Evolutionary conservation across 306 rosid species (phyloP), one percentile per base, ranked within the genome.

Genomic region (Biancaea sappan): DNA sequence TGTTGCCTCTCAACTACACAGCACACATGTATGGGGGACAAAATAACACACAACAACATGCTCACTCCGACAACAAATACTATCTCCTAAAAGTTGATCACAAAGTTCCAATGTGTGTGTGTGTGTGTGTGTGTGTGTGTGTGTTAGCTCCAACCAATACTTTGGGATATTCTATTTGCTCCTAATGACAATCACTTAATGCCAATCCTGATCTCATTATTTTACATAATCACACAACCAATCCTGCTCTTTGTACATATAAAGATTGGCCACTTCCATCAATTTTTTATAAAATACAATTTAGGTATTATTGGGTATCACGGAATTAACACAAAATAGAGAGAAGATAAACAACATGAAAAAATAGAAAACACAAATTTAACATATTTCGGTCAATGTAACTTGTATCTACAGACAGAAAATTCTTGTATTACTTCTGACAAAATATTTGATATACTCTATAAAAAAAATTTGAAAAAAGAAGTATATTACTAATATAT

Each of bases 11-110:
- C 34, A 68, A 46, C 72, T 18, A 73, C 76, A 72, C 75, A 70
- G 47, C 80, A 66, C 81, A 79, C 74, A 77, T 76, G 77, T 21
- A 72, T 72, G 63, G 68, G 66, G 75, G 66, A 46, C 84, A 7
- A 15, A 8, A 0, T 1, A 32, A 26, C 35, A 25, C 71, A 66
- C 44, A 46, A 19, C 48, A 16, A 44, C 29, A 26, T 77, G 61
- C 57, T 25, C 6, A 4, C 54, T 67, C 53, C 25, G 2, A 50
- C 34, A 67, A 67, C 73, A 67, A 67, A 43, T 69, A 41, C 18
- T 32, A 22, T 83, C 32, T 26, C 37, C 44, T 71, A 22, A 34
- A 2, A n/a, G 50, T 76, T 35, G 2, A 16, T 31, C 18, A 15
- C 71, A 50, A 43, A 60, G n/a, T 64, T 69, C 66, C 75, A 63